These are phyloP conservation scores for Acanthamoeba culbertsoni DNA, from an alignment of 208 protist genomes.

Conservation along the genomic window DNA sequence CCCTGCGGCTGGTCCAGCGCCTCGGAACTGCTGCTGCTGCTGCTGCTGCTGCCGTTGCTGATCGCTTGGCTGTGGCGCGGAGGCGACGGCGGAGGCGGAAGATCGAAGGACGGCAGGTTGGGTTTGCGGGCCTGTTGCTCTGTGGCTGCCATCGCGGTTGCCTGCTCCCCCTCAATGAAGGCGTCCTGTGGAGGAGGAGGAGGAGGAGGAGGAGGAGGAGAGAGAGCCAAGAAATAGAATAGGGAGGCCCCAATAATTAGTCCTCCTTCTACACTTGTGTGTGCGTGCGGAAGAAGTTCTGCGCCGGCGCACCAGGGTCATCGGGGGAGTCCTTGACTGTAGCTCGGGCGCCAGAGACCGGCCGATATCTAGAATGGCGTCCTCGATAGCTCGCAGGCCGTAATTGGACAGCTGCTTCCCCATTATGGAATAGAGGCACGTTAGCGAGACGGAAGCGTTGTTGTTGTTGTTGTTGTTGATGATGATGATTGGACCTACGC, in stretches of 20 bases:
- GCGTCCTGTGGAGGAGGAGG: background rate
- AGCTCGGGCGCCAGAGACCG: background rate
- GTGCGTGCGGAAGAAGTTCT: background rate
- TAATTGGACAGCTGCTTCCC: constrained; percentile 10
- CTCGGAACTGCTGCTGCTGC: background rate
- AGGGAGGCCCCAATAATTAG: too few relatives aligned
- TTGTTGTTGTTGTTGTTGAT: too few relatives aligned
- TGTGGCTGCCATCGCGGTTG: background rate
- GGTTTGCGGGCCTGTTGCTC: background rate
- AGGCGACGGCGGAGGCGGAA: background rate
- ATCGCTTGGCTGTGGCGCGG: background rate
- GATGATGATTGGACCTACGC: too few relatives aligned
- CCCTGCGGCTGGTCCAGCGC: background rate
- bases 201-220: background rate
- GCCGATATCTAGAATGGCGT: background rate
- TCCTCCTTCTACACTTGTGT: too few relatives aligned
- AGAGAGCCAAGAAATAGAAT: too few relatives aligned
- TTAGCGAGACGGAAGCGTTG: too few relatives aligned
- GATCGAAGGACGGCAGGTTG: constrained; percentile 33
- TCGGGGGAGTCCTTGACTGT: background rate
- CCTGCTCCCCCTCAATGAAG: background rate
- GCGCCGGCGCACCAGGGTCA: constrained; percentile 17
- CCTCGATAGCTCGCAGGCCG: background rate
- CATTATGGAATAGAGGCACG: too few relatives aligned
- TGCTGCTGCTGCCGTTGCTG: background rate